phyloP scores from a whole-genome alignment of 1,284 basidiomycete genomes.

The Chondrostereum purpureum region DNA sequence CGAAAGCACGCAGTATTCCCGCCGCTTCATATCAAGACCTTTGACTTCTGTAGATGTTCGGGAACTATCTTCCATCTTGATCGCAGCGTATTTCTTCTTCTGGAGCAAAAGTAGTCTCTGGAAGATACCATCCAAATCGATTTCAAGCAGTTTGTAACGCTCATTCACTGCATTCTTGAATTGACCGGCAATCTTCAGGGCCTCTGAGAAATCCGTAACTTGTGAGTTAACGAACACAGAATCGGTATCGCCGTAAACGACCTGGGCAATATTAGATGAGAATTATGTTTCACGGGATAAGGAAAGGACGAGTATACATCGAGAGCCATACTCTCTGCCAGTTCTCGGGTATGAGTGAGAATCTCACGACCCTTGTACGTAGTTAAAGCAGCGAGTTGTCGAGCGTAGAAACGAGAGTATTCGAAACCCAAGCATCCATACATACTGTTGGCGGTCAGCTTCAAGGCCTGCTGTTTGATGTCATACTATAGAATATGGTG shows the following conservation, averaged over 20 bases:
- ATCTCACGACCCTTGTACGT: conserved; percentile 99
- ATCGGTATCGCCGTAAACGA: conserved; percentile 98
- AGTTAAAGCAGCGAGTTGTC: conserved; percentile 91
- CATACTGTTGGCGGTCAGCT: conserved; percentile 99
- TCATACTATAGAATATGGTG: conserved; percentile 64
- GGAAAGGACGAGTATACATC: conserved; percentile 52
- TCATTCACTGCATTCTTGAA: conserved; percentile 98
- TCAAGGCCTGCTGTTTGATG: conserved; percentile 96
- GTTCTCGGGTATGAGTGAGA: conserved; percentile 86
- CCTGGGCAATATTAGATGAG: conserved; percentile 39
- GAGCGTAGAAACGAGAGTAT: conserved; percentile 95
- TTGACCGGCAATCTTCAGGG: conserved; percentile 84
- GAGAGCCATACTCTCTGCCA: conserved; percentile 85
- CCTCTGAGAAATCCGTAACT: conserved; percentile 81
- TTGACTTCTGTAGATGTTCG: conserved; percentile 86
- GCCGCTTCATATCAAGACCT: conserved; percentile 97
- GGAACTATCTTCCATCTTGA: conserved; percentile 83
- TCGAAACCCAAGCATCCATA: conserved; percentile 99
- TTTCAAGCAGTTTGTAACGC: conserved; percentile 91
- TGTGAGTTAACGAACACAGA: conserved; percentile 99
- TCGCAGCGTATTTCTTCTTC: conserved; percentile 99
- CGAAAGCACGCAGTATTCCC: conserved; percentile 91
- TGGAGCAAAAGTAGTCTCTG: conserved; percentile 89
- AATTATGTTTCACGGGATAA: conserved; percentile 3
- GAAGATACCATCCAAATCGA: conserved; percentile 94